Base-by-base conservation (phyloP, 2,329 filamentous ascomycete genomes). In the Pseudopyrenochaeta lycopersici region DNA sequence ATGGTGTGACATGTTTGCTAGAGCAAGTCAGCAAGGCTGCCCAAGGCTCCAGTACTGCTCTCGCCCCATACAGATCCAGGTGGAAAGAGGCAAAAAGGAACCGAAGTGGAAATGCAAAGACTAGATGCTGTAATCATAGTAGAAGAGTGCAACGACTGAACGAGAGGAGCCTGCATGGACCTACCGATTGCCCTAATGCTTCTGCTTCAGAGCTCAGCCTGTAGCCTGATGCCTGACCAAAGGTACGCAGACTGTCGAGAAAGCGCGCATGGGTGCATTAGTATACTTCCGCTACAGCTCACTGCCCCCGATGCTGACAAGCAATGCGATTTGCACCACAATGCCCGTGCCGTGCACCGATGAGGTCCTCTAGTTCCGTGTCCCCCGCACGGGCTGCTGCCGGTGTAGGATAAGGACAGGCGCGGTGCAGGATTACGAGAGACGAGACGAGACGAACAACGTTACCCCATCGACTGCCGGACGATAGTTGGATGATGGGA, bases 201-300 rank as follows among this genome's bases (percentile, higher is more conserved):
- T n/a, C n/a, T 41, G 46, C 27, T 20, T 14, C 52, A 54, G 40
- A 46, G 38, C 40, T 50, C 58, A 62, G 62, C 62, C 62, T 57
- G 61, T 56, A 71, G 73, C 70, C 70, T 69, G 59, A 62, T 33
- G 69, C 69, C 70, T 73, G 59, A 60, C 56, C 33, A 53, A 52
- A 56, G 58, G 58, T 59, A 42, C 29, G 59, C 59, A 60, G 43
- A 55, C 48, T 48, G 43, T 63, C 51, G 45, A 27, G 23, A 62
- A 60, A 55, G 66, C 58, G 69, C 64, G 60, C 59, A 56, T 56
- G 57, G 62, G 38, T 64, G 68, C 69, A 73, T 71, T 72, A 74
- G 70, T 74, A 74, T 67, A 67, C 54, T 54, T 57, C 58, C 50
- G 39, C 48, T 40, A 56, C 61, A 54, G 57, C 62, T 66, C 66